Percentiles rank a stretch among this genome's conserved stretches.
Evolutionary conservation across 352 stramenopile genomes (phyloP).

Genomic region (Saprolegnia parasitica): DNA sequence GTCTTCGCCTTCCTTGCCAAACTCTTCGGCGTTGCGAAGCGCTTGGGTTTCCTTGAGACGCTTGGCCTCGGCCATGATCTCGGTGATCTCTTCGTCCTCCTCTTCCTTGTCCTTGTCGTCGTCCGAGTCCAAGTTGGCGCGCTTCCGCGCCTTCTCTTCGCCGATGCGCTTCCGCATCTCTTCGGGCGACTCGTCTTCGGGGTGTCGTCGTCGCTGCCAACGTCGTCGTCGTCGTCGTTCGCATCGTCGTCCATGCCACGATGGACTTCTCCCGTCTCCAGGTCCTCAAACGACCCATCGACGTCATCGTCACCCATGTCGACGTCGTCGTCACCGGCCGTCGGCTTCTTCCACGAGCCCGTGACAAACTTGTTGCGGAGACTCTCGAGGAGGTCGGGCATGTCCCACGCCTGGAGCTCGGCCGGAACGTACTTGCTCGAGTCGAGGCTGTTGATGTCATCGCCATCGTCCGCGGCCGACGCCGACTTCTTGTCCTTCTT

Average conservation of each 20-base stretch:
- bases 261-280: conserved; percentile 91
- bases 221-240: conserved; percentile 32
- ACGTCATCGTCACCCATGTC: conserved; percentile 84
- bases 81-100: conserved; percentile 81
- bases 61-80: conserved; percentile 83
- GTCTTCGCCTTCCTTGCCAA: conserved; percentile 92
- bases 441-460: conserved; percentile 67
- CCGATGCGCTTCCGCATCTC: conserved; percentile 82
- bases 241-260: conserved; percentile 31
- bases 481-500: conserved; percentile 28
- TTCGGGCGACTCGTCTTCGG: conserved; percentile 64
- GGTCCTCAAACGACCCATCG: conserved; percentile 96
- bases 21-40: conserved; percentile 90
- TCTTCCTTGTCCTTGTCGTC: conserved; percentile 51
- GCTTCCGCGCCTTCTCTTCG: conserved; percentile 89
- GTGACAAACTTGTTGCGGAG: conserved; percentile 95
- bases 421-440: conserved; percentile 76
- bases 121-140: conserved; percentile 52
- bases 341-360: conserved; percentile 87
- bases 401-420: conserved; percentile 71
- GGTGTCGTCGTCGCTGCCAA: conserved; percentile 34
- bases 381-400: conserved; percentile 66
- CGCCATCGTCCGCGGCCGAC: conserved; percentile 42
- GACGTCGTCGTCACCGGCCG: conserved; percentile 37
- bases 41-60: conserved; percentile 75